These are phyloP conservation scores for Neonectria magnoliae DNA, from an alignment of 2,329 filamentous ascomycete genomes.

Conservation along the genomic window DNA sequence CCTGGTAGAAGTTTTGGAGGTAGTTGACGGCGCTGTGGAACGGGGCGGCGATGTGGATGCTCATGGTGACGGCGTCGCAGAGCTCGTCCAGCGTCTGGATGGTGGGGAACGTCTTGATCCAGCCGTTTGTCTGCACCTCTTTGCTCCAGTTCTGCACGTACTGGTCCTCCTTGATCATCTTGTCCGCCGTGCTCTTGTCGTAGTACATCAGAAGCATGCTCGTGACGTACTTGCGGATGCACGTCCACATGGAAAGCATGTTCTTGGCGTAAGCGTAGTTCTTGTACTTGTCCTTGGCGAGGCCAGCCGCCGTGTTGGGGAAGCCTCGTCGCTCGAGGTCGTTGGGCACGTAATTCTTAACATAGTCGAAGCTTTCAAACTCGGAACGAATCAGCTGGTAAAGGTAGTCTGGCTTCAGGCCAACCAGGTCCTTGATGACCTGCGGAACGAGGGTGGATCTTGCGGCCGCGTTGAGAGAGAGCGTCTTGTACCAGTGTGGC, in stretches of 20 bases:
- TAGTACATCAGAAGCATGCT: constrained; percentile 50
- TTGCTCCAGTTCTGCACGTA: constrained; percentile 52
- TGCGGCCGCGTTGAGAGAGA: constrained; percentile 59
- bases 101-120: constrained; percentile 54
- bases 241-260: constrained; percentile 56
- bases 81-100: constrained; percentile 54
- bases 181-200: constrained; percentile 44
- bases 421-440: constrained; percentile 55
- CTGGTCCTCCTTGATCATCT: constrained; percentile 41
- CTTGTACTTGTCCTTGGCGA: constrained; percentile 51
- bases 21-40: constrained; percentile 63
- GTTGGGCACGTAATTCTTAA: constrained; percentile 56
- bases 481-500: constrained; percentile 61
- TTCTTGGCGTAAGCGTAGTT: constrained; percentile 61
- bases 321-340: constrained; percentile 57
- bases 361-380: constrained; percentile 57
- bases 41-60: constrained; percentile 61
- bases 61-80: constrained; percentile 60
- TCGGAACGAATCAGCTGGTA: constrained; percentile 51
- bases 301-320: constrained; percentile 44
- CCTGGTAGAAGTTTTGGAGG: constrained; percentile 60
- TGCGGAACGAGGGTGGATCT: constrained; percentile 55
- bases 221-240: constrained; percentile 54
- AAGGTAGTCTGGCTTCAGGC: constrained; percentile 50
- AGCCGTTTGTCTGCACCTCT: constrained; percentile 52